Percentiles rank a stretch among this genome's conserved stretches.
These are phyloP conservation scores for Acarospora socialis DNA, from an alignment of 2,329 filamentous ascomycete genomes.

Conservation along the genomic window DNA sequence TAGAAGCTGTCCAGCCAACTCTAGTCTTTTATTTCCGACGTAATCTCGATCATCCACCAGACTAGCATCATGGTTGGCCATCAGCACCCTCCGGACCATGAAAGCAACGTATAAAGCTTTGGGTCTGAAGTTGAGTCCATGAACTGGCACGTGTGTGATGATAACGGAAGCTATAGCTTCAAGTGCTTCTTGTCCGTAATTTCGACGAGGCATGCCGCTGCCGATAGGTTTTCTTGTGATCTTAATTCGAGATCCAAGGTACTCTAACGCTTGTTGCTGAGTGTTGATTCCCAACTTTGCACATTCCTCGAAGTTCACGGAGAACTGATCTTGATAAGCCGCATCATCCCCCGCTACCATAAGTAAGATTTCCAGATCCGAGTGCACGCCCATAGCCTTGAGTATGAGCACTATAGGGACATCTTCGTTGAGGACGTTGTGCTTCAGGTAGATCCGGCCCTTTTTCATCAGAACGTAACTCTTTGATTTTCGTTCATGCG, in stretches of 20 bases:
- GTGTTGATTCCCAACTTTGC: slow-evolving; percentile 74
- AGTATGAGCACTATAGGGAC: slow-evolving; percentile 90
- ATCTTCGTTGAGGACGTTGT: slow-evolving; percentile 86
- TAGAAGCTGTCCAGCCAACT: slow-evolving; percentile 85
- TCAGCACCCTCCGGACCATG: slow-evolving; percentile 92
- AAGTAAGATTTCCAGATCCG: slow-evolving; percentile 87
- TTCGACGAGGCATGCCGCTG: slow-evolving; percentile 48
- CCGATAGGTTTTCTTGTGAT: slow-evolving; percentile 56
- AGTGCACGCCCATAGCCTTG: slow-evolving; percentile 84
- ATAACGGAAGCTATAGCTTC: slow-evolving; percentile 87
- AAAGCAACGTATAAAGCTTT: slow-evolving; percentile 93
- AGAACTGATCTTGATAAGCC: slow-evolving; percentile 85
- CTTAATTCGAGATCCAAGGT: slow-evolving; percentile 74
- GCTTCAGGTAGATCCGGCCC: slow-evolving; percentile 72
- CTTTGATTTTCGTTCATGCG: slow-evolving; percentile 94
- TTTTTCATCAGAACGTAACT: slow-evolving; percentile 93
- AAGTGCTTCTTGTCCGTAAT: slow-evolving; percentile 78
- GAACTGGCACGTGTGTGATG: slow-evolving; percentile 85
- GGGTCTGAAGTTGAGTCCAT: slow-evolving; percentile 86
- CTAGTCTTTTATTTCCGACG: slow-evolving; percentile 91
- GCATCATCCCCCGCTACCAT: slow-evolving; percentile 79
- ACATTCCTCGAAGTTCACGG: slow-evolving; percentile 88
- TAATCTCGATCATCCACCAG: slow-evolving; percentile 95
- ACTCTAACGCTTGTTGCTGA: slow-evolving; percentile 90
- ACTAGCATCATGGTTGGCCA: slow-evolving; percentile 79